Evolutionary conservation across 768 basidiomycete species (phyloP), one percentile per base, ranked within the genome.

Genomic region (Hysterangium stoloniferum): DNA sequence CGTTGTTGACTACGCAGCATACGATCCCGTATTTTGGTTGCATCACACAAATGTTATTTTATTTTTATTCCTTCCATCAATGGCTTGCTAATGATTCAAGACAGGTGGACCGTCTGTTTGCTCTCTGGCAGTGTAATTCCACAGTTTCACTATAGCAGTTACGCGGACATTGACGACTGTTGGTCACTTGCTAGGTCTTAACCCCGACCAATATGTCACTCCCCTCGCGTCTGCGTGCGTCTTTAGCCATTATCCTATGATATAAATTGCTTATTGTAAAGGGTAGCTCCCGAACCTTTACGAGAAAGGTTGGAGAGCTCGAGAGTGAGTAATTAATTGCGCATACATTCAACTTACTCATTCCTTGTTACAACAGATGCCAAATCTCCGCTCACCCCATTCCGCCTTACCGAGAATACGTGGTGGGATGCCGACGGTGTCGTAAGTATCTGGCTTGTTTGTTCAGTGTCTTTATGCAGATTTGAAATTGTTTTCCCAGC

Each of bases 1-100:
- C 5, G 62, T 70, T 34, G 33, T 20, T 15, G 36, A 19, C 9
- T 22, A 20, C 27, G 13, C 47, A 73, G 76, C 64, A 0, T 74
- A 75, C 52, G 77, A 78, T 56, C 75, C 75, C 0, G 70, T 76
- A 54, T 78, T 79, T 65, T 77, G 67, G 60, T 57, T 78, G 54
- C 78, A 78, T 54, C 77, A 79, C 56, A 15, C 12, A 15, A 49
- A 49, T 19, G 52, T 53, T 11, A 32, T 32, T 38, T n/a, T 9
- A 0, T 17, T 8, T 20, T 11, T n/a, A 25, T 17, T 22, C 17
- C 7, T 6, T 12, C 45, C 9, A 7, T 20, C 5, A 28, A n/a
- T n/a, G 6, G 19, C 9, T 3, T 12, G 9, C 17, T 4, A 15
- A 34, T 17, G 7, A 48, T 15, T 20, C 31, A 54, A 60, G 52